phyloP scores from a whole-genome alignment of 305 asterid species.

The Fraxinus velutina region DNA sequence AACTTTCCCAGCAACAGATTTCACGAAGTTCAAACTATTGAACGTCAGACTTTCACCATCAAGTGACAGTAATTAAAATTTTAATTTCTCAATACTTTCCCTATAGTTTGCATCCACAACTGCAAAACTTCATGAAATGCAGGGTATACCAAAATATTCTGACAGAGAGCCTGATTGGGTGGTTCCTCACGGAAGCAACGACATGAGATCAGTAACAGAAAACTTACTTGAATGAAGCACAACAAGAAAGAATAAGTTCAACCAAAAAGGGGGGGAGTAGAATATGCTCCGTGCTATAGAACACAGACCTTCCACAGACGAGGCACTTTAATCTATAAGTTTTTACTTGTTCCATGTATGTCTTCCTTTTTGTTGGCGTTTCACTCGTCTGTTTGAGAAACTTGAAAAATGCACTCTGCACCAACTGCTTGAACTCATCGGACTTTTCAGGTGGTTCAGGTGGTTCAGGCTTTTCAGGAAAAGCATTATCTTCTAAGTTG shows the following conservation, averaged over 20 bases:
- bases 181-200: constrained; percentile 16
- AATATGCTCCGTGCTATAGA: constrained; percentile 38
- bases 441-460: constrained; percentile 47
- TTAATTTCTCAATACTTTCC: constrained; percentile 20
- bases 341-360: constrained; percentile 38
- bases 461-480: constrained; percentile 32
- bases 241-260: constrained; percentile 25
- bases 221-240: constrained; percentile 26
- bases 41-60: constrained; percentile 15
- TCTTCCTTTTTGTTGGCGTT: constrained; percentile 44
- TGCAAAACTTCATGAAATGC: constrained; percentile 20
- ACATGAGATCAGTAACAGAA: constrained; percentile 27
- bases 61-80: neutral
- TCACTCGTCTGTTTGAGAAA: constrained; percentile 54
- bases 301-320: constrained; percentile 68
- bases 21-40: constrained; percentile 6
- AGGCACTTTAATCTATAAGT: constrained; percentile 57
- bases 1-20: constrained; percentile 8
- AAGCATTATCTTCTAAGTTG: constrained; percentile 25
- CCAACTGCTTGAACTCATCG: constrained; percentile 61
- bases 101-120: constrained; percentile 11
- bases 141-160: constrained; percentile 20
- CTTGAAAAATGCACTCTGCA: constrained; percentile 51
- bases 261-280: constrained; percentile 25
- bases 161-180: constrained; percentile 19